A percentile compares a stretch with the other conserved stretches of the same genome.
Conservation (phyloP, 2,329 filamentous ascomycete species). For the Exophiala sideris region DNA sequence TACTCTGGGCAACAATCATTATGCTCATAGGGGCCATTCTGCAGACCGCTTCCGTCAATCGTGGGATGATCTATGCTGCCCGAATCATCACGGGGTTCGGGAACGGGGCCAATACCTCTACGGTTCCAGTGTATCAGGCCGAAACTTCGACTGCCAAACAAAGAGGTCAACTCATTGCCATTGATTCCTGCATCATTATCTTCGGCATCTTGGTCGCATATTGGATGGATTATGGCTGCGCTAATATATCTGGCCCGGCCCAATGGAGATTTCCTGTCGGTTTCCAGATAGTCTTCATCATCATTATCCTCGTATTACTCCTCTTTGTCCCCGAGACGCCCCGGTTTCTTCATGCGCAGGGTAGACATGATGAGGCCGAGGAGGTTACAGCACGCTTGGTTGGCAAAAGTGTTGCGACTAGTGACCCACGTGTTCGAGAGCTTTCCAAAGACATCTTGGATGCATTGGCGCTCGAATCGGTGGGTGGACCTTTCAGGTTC, state of each 20-base stretch:
- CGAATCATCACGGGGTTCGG: constrained; percentile 46
- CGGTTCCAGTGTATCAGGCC: constrained; percentile 34
- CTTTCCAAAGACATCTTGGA: neutral
- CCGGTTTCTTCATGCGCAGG: constrained; percentile 52
- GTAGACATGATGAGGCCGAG: constrained; percentile 50
- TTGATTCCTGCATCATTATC: constrained; percentile 47
- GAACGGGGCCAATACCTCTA: constrained; percentile 36
- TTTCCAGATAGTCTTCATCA: constrained; percentile 56
- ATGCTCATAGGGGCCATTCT: constrained; percentile 46
- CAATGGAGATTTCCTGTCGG: constrained; percentile 51
- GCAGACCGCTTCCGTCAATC: constrained; percentile 37
- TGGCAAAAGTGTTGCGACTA: neutral
- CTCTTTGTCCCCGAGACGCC: constrained; percentile 45
- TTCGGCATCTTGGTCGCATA: constrained; percentile 42
- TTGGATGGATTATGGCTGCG: constrained; percentile 46
- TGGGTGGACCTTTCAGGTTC: constrained; percentile 56
- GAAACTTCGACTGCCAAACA: constrained; percentile 42
- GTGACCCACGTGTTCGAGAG: neutral
- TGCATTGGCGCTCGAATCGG: neutral
- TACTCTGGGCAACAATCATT: constrained; percentile 39
- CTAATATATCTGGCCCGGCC: constrained; percentile 48
- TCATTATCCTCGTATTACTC: constrained; percentile 49
- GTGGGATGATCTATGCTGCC: constrained; percentile 44
- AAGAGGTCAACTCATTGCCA: constrained; percentile 50
- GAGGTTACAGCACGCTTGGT: constrained; percentile 5